phyloP scores from a whole-genome alignment of 371 early-diverging fungal genomes.

The Antonospora locustae region DNA sequence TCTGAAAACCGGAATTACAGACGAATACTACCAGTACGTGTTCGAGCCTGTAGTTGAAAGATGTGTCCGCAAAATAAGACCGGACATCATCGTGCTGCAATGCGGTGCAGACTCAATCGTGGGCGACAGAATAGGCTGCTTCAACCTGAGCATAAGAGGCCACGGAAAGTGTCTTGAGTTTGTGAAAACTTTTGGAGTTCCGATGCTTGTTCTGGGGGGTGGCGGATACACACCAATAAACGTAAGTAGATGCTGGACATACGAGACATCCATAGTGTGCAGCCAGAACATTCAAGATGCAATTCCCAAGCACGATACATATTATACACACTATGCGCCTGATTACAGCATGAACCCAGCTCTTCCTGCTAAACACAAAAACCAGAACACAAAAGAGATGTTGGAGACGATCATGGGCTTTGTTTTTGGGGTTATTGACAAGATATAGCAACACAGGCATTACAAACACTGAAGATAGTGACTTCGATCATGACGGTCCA shows the following conservation, averaged over 20 bases:
- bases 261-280: constrained; percentile 79
- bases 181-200: constrained; percentile 65
- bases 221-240: constrained; percentile 83
- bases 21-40: constrained; percentile 63
- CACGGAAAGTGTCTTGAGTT: constrained; percentile 73
- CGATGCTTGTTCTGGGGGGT: constrained; percentile 71
- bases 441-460: no score
- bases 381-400: constrained; percentile 41
- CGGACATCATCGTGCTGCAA: constrained; percentile 71
- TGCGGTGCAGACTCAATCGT: constrained; percentile 86
- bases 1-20: constrained; percentile 71
- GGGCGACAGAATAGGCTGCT: constrained; percentile 71
- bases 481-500: no score
- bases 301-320: constrained; percentile 46
- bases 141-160: constrained; percentile 70
- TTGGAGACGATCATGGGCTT: constrained; percentile 37
- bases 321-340: constrained; percentile 50
- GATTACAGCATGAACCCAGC: constrained; percentile 24
- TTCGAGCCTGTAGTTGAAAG: constrained; percentile 67
- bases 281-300: constrained; percentile 59
- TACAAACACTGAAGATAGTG: no score
- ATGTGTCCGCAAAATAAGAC: constrained; percentile 64
- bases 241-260: constrained; percentile 79
- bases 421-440: constrained; percentile 39
- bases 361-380: constrained; percentile 14